Conservation (phyloP, 164 flowering plant genomes). For the Berberis thunbergii region DNA sequence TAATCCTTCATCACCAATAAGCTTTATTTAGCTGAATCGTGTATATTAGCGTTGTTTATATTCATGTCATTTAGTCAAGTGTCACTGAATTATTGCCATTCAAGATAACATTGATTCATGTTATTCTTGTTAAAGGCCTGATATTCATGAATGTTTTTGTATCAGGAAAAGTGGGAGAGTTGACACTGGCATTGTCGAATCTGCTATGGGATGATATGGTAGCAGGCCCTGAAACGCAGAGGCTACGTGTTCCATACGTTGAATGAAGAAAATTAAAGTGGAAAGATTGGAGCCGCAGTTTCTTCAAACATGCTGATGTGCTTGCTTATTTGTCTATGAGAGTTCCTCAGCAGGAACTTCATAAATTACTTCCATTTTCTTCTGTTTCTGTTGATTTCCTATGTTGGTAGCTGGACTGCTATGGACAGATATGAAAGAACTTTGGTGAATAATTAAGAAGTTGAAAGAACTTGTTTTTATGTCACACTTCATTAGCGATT, state of each 20-base stretch:
- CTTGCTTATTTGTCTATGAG: not conserved
- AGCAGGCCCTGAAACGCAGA: conserved; percentile 57
- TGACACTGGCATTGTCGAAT: conserved; percentile 72
- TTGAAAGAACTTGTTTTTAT: no score
- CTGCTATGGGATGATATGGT: conserved; percentile 81
- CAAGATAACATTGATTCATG: no score
- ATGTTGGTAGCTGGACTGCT: no score
- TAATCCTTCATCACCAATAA: conserved; percentile 13
- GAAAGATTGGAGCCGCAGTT: not conserved
- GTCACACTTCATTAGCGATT: no score
- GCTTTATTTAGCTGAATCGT: not conserved
- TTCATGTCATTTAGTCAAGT: not conserved
- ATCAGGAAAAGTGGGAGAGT: conserved; percentile 69
- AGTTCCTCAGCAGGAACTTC: not conserved
- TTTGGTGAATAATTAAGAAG: no score
- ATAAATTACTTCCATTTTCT: no score
- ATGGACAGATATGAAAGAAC: no score
- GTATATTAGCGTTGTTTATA: not conserved
- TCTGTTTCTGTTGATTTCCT: no score
- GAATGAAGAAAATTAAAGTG: not conserved
- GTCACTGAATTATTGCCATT: no score
- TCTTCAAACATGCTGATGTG: not conserved
- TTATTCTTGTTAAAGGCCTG: no score
- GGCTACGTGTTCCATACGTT: conserved; percentile 47
- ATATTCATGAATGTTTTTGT: not conserved